Base-by-base conservation (phyloP, 2,329 filamentous ascomycete genomes). In the Neopestalotiopsis rosae region DNA sequence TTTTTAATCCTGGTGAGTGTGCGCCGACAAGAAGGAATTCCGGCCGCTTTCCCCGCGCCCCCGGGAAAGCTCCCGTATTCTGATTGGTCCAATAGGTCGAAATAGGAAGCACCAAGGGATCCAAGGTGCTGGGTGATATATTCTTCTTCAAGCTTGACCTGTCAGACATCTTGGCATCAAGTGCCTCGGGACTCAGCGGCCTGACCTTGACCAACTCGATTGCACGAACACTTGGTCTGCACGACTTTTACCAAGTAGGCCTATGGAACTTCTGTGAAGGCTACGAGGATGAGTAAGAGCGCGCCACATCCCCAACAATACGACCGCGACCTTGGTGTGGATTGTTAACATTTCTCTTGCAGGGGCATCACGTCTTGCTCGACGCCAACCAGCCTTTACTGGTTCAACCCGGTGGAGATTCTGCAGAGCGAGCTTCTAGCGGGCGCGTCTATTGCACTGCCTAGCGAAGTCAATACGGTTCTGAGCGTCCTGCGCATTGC, bases 181-280 rank as follows among this genome's bases (percentile, higher is more conserved):
- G 88, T 5, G 88, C 93, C 17, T 91, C 92, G 57, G 92, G 89
- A 90, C 10, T 82, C 30, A 74, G 72, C 17, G 92, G 89, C 90
- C 10, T 82, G 30, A 75, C 73, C 9, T 86, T 97, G 61, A 92
- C 97, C 80, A 97, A 97, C 83, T 94, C 91, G 61, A 94, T 97
- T 72, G 94, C 94, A 4, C 91, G 93, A 65, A 93, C 92, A 28
- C 85, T 98, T 67, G 95, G 95, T 38, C 86, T 98, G 63, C 94
- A 97, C 79, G 95, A 98, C 80, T 98, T 97, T 81, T 98, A 98
- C 81, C 92, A 94, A 75, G 92, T 97, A 34, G 95, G 95, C 5
- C 82, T 98, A 56, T 98, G 95, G 95, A 92, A 91, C 69, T 97
- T 92, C 79, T 98, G 95, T 80, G 93, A 97, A 79, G 95, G 95